A percentile compares a stretch with the other conserved stretches of the same genome.
Conservation (phyloP, 106 monocot genomes). For the Acorus calamus region DNA sequence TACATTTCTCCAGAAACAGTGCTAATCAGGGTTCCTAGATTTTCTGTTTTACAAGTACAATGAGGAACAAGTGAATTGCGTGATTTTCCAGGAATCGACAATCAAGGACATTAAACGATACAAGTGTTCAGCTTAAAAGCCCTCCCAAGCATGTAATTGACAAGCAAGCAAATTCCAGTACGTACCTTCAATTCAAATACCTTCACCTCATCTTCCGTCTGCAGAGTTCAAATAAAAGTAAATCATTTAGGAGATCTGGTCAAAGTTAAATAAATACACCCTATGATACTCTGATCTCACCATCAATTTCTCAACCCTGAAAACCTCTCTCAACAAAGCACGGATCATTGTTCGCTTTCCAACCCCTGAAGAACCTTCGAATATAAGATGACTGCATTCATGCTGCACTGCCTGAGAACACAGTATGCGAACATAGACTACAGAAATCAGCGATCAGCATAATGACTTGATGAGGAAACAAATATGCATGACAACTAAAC, state of each 20-base stretch:
- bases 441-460: too few relatives aligned
- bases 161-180: not conserved
- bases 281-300: not conserved
- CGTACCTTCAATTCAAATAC: constrained; percentile 34
- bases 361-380: constrained; percentile 41
- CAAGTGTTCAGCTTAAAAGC: too few relatives aligned
- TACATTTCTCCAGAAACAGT: too few relatives aligned
- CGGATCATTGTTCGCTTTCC: constrained; percentile 39
- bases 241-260: not conserved
- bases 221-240: not conserved
- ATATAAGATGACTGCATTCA: constrained; percentile 27
- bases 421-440: not conserved
- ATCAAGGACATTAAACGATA: too few relatives aligned
- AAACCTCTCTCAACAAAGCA: constrained; percentile 21
- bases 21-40: too few relatives aligned
- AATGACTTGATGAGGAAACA: not conserved
- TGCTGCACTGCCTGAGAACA: constrained; percentile 10
- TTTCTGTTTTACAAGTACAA: too few relatives aligned
- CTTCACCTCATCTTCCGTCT: constrained; percentile 23
- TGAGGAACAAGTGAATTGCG: too few relatives aligned
- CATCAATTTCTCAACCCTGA: constrained; percentile 21
- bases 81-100: too few relatives aligned
- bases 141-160: not conserved
- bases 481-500: not conserved
- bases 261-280: not conserved